Evolutionary conservation across 768 basidiomycete genomes (phyloP), one percentile per base, ranked within the genome.

Genomic region (Harrya chromipes): DNA sequence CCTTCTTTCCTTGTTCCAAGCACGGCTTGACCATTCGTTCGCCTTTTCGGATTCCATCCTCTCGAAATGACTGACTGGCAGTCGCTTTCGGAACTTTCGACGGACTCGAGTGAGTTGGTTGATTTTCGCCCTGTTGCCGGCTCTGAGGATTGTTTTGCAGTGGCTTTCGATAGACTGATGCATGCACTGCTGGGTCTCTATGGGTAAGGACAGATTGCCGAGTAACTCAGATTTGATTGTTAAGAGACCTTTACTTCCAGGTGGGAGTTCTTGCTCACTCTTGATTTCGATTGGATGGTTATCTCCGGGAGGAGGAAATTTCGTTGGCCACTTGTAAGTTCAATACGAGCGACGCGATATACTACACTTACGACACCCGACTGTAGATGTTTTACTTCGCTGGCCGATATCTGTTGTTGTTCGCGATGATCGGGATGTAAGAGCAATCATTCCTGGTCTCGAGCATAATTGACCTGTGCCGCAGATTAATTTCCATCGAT

Each of bases 361-460:
- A 39, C 21, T n/a, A 16, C 33, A 29, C 43, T 43, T 20, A 48
- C 13, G 4, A 38, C 33, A 20, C 2, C 40, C 72, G 2, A 10
- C 43, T 20, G 5, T 40, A 77, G 75, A 59, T 67, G 24, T 77
- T 75, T 51, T 78, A 78, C 59, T 76, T 78, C 46, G 53, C 68
- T 6, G 72, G 71, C 4, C 73, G 76, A 48, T 78, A 78, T 62
- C 49, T 70, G 27, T 56, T 78, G 31, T 60, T 78, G 16, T 71
- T 71, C 41, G 72, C 76, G 9, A 60, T 78, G 59, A 68, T 78
- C 17, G 76, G 76, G 50, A 75, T 78, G 77, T 76, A 51, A 53
- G 74, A 56, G 6, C 1, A 11, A 6, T 13, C 12, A 10, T 35
- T 47, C 4, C 8, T 27, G 11, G 19, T 29, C 13, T 33, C 17